Evolutionary conservation across 352 stramenopile species (phyloP).

Genomic region (Globisporangium uncinulatum): DNA sequence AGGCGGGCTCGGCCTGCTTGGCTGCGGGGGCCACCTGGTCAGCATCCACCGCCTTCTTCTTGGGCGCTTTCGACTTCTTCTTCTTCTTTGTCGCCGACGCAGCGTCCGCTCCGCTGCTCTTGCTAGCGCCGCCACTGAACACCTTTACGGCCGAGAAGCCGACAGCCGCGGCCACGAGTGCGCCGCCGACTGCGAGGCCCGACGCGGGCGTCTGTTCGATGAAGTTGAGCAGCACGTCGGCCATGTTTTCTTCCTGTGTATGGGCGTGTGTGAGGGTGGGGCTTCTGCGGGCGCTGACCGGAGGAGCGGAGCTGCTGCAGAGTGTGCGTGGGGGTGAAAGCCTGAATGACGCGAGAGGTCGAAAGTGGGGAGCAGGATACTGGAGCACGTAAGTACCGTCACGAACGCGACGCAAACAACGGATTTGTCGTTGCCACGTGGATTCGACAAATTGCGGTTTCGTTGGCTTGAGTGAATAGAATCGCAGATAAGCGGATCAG

Average conservation of each 20-base stretch:
- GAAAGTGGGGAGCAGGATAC: too few species aligned
- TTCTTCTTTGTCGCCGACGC: constrained; percentile 51
- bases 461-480: too few species aligned
- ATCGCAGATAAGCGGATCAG: too few species aligned
- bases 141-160: constrained; percentile 67
- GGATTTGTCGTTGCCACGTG: too few species aligned
- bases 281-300: too few species aligned
- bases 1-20: constrained; percentile 23
- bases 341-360: too few species aligned
- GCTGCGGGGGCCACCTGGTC: constrained; percentile 7
- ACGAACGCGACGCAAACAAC: too few species aligned
- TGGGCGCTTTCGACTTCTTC: constrained; percentile 48
- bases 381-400: too few species aligned
- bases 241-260: constrained; percentile 23
- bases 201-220: constrained; percentile 57
- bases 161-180: constrained; percentile 59
- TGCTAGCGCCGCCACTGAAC: constrained; percentile 36
- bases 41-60: constrained; percentile 20
- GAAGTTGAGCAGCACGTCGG: constrained; percentile 54
- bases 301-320: too few species aligned
- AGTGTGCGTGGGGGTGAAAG: too few species aligned
- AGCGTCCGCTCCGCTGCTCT: constrained; percentile 17
- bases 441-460: too few species aligned
- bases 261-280: constrained; percentile 1
- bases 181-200: constrained; percentile 61